Conservation (phyloP, 176 grass and related monocot species). For the Eleusine indica region DNA sequence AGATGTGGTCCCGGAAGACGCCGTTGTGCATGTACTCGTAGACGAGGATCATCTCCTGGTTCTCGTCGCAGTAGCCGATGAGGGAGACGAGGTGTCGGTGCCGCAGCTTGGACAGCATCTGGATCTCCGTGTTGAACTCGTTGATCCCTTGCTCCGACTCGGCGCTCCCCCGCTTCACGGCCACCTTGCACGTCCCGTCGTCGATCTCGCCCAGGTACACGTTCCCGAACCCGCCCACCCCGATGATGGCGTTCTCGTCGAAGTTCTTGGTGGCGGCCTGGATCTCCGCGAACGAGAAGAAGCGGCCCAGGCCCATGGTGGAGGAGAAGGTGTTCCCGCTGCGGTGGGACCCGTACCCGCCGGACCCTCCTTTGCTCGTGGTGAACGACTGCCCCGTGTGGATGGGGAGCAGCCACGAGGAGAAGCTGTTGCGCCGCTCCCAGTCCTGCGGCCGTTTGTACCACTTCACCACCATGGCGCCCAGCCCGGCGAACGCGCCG, state of each 20-base stretch:
- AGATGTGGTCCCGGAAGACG: conserved; percentile 87
- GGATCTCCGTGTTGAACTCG: conserved; percentile 98
- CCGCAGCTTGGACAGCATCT: conserved; percentile 96
- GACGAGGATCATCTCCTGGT: conserved; percentile 94
- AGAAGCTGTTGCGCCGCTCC: conserved; percentile 92
- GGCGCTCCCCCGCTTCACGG: conserved; percentile 89
- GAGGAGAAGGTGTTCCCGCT: conserved; percentile 90
- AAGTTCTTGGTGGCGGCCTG: conserved; percentile 79
- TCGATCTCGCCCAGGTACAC: conserved; percentile 90
- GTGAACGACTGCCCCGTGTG: conserved; percentile 77
- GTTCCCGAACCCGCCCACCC: conserved; percentile 95
- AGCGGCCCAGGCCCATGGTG: conserved; percentile 62
- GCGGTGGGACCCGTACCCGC: conserved; percentile 63
- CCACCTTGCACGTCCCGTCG: conserved; percentile 78
- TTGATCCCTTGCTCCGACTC: conserved; percentile 96
- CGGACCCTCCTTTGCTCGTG: conserved; percentile 49
- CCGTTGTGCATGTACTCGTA: conserved; percentile 99
- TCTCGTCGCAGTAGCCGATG: conserved; percentile 99
- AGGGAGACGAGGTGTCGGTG: conserved; percentile 95
- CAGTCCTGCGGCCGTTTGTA: conserved; percentile 83
- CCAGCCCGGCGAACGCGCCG: conserved; percentile 78
- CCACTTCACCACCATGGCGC: conserved; percentile 87
- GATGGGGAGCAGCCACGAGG: conserved; percentile 91
- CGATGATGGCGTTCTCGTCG: conserved; percentile 80
- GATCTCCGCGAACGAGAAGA: conserved; percentile 87